Conservation (phyloP, 805 yeast species). For the Kurtzmaniella fragi region DNA sequence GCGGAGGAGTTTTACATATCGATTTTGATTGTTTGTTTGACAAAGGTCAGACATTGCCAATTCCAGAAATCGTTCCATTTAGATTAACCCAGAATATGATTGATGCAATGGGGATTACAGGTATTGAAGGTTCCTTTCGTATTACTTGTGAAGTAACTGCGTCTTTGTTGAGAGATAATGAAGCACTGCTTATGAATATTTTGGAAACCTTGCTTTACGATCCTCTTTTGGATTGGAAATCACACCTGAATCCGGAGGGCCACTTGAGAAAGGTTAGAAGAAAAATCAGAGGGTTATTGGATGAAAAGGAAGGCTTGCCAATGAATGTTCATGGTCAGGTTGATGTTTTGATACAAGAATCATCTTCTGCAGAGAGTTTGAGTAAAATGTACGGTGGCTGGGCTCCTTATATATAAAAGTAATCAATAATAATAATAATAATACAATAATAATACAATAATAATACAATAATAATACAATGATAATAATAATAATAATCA, state of each 20-base stretch:
- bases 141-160: conserved; percentile 82
- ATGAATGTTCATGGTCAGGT: conserved; percentile 92
- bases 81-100: conserved; percentile 84
- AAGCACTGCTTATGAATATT: conserved; percentile 80
- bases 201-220: conserved; percentile 91
- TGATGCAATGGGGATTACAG: conserved; percentile 88
- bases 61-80: conserved; percentile 95
- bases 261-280: conserved; percentile 70
- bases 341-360: conserved; percentile 79
- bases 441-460: too few species aligned
- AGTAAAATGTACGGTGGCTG: conserved; percentile 93
- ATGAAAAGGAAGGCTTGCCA: conserved; percentile 74
- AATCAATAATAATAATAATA: too few species aligned
- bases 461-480: too few species aligned
- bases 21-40: conserved; percentile 97
- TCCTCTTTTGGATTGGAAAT: conserved; percentile 78
- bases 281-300: conserved; percentile 78
- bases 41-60: conserved; percentile 63
- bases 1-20: conserved; percentile 84
- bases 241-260: conserved; percentile 50
- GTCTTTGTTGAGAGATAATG: conserved; percentile 66
- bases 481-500: too few species aligned
- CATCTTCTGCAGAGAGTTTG: conserved; percentile 65
- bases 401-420: conserved; percentile 39
- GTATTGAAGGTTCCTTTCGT: conserved; percentile 87